These are phyloP conservation scores for Ceratocystis lukuohia DNA, from an alignment of 2,329 filamentous ascomycete genomes.

Conservation along the genomic window DNA sequence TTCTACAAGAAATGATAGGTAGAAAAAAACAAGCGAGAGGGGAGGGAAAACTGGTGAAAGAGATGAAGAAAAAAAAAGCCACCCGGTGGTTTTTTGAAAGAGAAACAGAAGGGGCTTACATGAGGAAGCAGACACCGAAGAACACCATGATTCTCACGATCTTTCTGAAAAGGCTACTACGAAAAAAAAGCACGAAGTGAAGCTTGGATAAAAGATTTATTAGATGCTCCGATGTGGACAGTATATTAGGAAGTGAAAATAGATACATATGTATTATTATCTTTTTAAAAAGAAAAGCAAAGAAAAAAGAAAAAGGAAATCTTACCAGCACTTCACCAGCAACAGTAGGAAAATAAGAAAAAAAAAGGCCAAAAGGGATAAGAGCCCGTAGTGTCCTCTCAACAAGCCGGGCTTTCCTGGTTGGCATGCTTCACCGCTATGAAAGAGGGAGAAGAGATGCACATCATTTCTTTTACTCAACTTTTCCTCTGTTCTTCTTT, in stretches of 20 bases:
- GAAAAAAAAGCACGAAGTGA: not conserved
- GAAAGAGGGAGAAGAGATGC: not conserved
- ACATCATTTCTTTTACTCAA: not conserved
- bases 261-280: too few relatives aligned
- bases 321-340: too few relatives aligned
- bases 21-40: not conserved
- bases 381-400: not conserved
- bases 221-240: not conserved
- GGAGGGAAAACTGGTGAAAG: not conserved
- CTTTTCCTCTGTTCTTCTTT: not conserved
- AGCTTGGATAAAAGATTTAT: not conserved
- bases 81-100: not conserved
- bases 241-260: too few relatives aligned
- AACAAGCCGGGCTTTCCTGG: constrained; percentile 5
- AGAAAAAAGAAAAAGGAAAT: too few relatives aligned
- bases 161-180: not conserved
- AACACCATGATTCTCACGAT: not conserved
- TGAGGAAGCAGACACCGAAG: not conserved
- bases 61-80: not conserved
- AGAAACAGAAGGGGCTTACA: not conserved
- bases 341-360: not conserved
- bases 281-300: too few relatives aligned
- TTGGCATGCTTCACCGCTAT: constrained; percentile 10
- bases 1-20: not conserved
- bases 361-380: constrained; percentile 1